Percentiles rank a stretch among this genome's conserved stretches.
Conservation (phyloP, 225 moss, liverwort and hornwort species). For the Bryum argenteum region DNA sequence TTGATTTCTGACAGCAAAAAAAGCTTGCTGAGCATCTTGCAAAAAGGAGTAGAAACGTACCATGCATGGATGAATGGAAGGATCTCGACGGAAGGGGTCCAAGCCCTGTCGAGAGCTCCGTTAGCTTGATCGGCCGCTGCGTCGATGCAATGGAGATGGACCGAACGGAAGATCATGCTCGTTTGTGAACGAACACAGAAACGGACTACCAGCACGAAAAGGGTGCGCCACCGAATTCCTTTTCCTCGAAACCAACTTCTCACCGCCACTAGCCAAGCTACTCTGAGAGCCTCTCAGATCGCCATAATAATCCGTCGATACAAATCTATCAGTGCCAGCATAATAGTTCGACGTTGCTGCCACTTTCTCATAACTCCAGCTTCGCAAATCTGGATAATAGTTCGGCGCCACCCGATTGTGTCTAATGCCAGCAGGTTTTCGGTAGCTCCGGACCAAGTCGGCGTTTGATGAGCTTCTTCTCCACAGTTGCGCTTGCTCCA, state of each 20-base stretch:
- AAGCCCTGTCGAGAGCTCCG: neutral
- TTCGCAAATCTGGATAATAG: neutral
- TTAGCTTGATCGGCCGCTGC: neutral
- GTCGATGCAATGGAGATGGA: neutral
- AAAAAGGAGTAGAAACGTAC: no score
- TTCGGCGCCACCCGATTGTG: slow-evolving; percentile 34
- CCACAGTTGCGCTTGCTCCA: neutral
- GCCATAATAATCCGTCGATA: no score
- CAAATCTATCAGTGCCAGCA: no score
- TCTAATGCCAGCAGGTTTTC: slow-evolving; percentile 2
- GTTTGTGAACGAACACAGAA: slow-evolving; percentile 28
- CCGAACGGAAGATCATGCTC: slow-evolving; percentile 24
- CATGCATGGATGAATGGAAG: no score
- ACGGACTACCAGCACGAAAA: slow-evolving; percentile 22
- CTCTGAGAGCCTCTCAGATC: no score
- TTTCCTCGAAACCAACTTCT: neutral
- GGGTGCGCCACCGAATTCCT: neutral
- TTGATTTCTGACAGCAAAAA: no score
- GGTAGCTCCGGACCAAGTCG: neutral
- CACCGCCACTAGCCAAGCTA: no score
- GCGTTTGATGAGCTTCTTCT: neutral
- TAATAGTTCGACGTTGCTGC: no score
- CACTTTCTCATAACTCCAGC: neutral
- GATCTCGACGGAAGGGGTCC: no score
- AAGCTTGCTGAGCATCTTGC: no score